Evolutionary conservation across 352 stramenopile species (phyloP).

Genomic region (Phytophthora uliginosa): DNA sequence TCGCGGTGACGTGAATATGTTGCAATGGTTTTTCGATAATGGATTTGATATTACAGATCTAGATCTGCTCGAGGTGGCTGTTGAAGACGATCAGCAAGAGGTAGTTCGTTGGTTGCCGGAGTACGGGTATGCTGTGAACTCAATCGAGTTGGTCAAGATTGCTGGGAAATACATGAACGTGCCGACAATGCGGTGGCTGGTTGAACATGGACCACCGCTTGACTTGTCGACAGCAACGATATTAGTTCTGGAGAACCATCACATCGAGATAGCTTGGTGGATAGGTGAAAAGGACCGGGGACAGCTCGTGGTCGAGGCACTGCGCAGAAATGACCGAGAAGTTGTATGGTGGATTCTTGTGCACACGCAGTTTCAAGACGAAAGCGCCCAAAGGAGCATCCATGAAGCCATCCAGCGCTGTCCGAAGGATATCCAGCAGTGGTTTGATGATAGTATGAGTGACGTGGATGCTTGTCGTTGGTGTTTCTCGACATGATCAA

Average conservation of each 20-base stretch:
- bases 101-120: background rate
- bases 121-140: background rate
- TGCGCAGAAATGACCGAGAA: background rate
- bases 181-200: background rate
- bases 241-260: background rate
- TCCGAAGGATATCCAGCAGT: background rate
- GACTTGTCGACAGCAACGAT: background rate
- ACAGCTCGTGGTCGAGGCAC: background rate
- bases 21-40: background rate
- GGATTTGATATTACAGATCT: background rate
- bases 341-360: background rate
- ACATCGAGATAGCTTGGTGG: background rate
- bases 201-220: background rate
- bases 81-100: background rate
- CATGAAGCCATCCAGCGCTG: background rate
- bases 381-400: background rate
- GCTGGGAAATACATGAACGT: background rate
- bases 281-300: background rate
- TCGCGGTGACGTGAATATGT: background rate
- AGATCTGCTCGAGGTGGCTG: background rate
- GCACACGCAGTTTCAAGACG: background rate
- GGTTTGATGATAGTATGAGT: background rate
- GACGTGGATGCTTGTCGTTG: background rate
- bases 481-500: background rate
- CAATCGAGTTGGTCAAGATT: background rate